Conservation (phyloP, 1,139 yeast genomes). For the Sugiyamaella pinicola region DNA sequence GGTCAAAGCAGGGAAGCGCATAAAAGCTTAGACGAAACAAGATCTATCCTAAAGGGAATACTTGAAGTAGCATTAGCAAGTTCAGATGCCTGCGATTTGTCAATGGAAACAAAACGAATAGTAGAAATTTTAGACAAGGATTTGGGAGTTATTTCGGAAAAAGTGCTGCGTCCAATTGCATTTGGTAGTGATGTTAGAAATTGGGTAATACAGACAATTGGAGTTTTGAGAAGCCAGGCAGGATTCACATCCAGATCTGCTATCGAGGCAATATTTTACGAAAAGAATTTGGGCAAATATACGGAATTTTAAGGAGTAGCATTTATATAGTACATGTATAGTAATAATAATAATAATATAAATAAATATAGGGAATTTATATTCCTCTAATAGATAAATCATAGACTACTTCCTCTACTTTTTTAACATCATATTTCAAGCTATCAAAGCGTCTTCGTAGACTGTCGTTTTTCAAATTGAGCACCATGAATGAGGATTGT, state of each 20-base stretch:
- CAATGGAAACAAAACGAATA: slow-evolving; percentile 23
- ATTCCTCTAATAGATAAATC: slow-evolving; percentile 38
- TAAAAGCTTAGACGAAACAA: slow-evolving; percentile 20
- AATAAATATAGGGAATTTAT: slow-evolving; percentile 17
- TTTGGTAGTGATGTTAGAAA: slow-evolving; percentile 34
- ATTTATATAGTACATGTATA: no score
- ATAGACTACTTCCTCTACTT: slow-evolving; percentile 42
- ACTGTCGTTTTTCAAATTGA: slow-evolving; percentile 42
- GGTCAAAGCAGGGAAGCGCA: slow-evolving; percentile 21
- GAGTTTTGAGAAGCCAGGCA: slow-evolving; percentile 31
- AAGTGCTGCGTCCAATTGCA: slow-evolving; percentile 25
- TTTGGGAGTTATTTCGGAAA: slow-evolving; percentile 24
- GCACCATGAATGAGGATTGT: slow-evolving; percentile 38
- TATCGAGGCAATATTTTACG: slow-evolving; percentile 26
- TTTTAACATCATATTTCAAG: slow-evolving; percentile 43
- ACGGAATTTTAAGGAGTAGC: slow-evolving; percentile 3
- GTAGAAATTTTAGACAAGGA: slow-evolving; percentile 28
- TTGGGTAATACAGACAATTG: slow-evolving; percentile 34
- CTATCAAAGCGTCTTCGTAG: slow-evolving; percentile 40
- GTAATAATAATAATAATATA: slow-evolving; percentile 4
- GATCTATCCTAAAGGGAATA: slow-evolving; percentile 23
- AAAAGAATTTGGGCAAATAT: slow-evolving; percentile 6
- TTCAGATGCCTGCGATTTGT: slow-evolving; percentile 19
- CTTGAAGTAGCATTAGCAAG: slow-evolving; percentile 15
- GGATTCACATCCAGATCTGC: slow-evolving; percentile 32